phyloP scores from a whole-genome alignment of 2,329 filamentous ascomycete genomes.

The Ramularia endophylla region DNA sequence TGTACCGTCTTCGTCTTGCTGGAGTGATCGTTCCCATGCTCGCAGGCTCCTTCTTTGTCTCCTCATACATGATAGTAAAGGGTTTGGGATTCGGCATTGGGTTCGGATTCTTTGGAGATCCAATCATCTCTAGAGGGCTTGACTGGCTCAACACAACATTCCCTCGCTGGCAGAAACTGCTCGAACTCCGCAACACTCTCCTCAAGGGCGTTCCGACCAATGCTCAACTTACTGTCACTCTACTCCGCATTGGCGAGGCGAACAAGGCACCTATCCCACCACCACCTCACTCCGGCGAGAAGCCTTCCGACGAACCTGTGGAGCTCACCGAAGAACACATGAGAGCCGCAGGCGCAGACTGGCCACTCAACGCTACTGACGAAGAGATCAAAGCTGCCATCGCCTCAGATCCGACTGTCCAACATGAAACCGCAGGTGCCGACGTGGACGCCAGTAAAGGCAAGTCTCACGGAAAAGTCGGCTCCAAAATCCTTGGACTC shows the following conservation, averaged over 20 bases:
- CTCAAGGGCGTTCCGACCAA: conserved; percentile 82
- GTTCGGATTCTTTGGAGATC: conserved; percentile 74
- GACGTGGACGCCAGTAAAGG: conserved; percentile 48
- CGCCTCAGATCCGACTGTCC: conserved; percentile 39
- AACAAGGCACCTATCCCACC: conserved; percentile 72
- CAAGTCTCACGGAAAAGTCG: conserved; percentile 44
- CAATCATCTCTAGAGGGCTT: conserved; percentile 58
- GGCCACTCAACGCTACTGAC: conserved; percentile 55
- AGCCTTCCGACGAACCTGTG: conserved; percentile 44
- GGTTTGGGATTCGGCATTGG: conserved; percentile 61
- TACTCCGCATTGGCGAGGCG: conserved; percentile 73
- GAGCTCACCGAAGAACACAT: conserved; percentile 47
- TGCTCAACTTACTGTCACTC: conserved; percentile 72
- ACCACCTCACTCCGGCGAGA: conserved; percentile 41
- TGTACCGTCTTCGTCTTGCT: conserved; percentile 42
- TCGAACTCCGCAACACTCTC: conserved; percentile 68
- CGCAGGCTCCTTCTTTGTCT: conserved; percentile 39
- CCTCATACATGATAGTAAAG: conserved; percentile 53
- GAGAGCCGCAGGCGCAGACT: conserved; percentile 47
- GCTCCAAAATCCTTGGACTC: conserved; percentile 52
- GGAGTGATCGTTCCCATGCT: conserved; percentile 40
- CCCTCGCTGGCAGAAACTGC: conserved; percentile 68
- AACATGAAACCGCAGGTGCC: conserved; percentile 46
- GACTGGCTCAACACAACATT: conserved; percentile 54
- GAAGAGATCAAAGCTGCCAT: conserved; percentile 62